Conservation (phyloP, 73 alveolate species). For the Paramecium pentaurelia region DNA sequence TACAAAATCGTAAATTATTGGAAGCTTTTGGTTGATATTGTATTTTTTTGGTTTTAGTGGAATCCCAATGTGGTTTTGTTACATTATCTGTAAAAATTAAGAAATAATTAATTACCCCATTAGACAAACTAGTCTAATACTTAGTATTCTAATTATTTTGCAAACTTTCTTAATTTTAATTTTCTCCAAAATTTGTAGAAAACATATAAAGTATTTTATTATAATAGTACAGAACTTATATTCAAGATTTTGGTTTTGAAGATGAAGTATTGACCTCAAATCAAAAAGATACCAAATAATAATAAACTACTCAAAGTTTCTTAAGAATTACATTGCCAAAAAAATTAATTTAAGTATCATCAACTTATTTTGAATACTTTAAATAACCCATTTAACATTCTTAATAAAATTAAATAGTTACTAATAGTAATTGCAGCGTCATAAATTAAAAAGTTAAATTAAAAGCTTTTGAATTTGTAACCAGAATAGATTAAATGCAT, state of each 20-base stretch:
- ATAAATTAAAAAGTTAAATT: background rate
- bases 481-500: background rate
- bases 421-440: background rate
- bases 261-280: background rate
- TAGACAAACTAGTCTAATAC: background rate
- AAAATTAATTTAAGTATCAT: constrained; percentile 4
- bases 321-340: background rate
- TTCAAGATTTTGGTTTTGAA: background rate
- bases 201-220: background rate
- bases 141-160: background rate
- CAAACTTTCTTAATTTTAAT: background rate
- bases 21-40: background rate
- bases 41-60: background rate
- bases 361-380: background rate
- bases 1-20: background rate
- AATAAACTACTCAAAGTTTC: background rate
- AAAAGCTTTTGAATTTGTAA: constrained; percentile 31
- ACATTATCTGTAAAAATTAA: background rate
- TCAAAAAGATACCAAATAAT: too few species aligned
- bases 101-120: background rate
- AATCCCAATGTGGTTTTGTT: background rate
- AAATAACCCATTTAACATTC: background rate
- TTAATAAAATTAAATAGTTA: background rate
- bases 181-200: background rate
- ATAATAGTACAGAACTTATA: background rate